Evolutionary conservation across 2,329 filamentous ascomycete species (phyloP).

Genomic region (Capronia americana): DNA sequence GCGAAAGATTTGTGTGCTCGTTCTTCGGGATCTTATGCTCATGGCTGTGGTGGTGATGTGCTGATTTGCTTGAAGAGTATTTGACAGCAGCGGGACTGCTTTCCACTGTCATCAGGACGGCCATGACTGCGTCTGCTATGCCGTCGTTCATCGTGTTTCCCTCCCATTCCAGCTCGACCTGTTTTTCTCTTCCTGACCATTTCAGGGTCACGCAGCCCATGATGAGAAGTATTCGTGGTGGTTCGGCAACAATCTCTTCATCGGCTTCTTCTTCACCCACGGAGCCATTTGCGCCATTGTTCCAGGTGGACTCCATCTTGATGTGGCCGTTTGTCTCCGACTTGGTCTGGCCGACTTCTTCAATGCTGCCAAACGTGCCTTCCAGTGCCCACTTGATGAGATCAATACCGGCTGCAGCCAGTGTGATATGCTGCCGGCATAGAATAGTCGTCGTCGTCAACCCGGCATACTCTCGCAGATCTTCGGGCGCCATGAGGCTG

Average conservation of each 20-base stretch:
- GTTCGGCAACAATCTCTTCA: slow-evolving; percentile 51
- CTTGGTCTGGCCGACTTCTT: slow-evolving; percentile 52
- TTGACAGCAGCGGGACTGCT: slow-evolving; percentile 94
- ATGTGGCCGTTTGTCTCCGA: slow-evolving; percentile 34
- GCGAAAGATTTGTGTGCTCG: slow-evolving; percentile 73
- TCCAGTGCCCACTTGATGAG: slow-evolving; percentile 93
- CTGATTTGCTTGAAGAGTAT: slow-evolving; percentile 61
- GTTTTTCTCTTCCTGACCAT: slow-evolving; percentile 72
- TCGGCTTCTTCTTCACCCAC: slow-evolving; percentile 47
- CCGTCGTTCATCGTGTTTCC: slow-evolving; percentile 97
- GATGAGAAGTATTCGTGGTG: slow-evolving; percentile 62
- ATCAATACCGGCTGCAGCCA: slow-evolving; percentile 87
- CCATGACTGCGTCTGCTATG: slow-evolving; percentile 96
- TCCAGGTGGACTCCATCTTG: slow-evolving; percentile 40
- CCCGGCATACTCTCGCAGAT: slow-evolving; percentile 95
- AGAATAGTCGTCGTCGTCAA: slow-evolving; percentile 92
- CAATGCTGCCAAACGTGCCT: slow-evolving; percentile 88
- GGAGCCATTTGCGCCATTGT: slow-evolving; percentile 49
- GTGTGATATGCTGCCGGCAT: slow-evolving; percentile 87
- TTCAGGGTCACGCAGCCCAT: slow-evolving; percentile 92
- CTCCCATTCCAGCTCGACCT: slow-evolving; percentile 94
- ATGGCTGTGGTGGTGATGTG: slow-evolving; percentile 57
- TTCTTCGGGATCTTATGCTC: slow-evolving; percentile 58
- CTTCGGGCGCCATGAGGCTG: slow-evolving; percentile 94
- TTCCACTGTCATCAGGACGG: slow-evolving; percentile 88